Percentiles rank a stretch among this genome's conserved stretches.
These are phyloP conservation scores for Colletotrichum higginsianum DNA, from an alignment of 2,329 filamentous ascomycete genomes.

Conservation along the genomic window DNA sequence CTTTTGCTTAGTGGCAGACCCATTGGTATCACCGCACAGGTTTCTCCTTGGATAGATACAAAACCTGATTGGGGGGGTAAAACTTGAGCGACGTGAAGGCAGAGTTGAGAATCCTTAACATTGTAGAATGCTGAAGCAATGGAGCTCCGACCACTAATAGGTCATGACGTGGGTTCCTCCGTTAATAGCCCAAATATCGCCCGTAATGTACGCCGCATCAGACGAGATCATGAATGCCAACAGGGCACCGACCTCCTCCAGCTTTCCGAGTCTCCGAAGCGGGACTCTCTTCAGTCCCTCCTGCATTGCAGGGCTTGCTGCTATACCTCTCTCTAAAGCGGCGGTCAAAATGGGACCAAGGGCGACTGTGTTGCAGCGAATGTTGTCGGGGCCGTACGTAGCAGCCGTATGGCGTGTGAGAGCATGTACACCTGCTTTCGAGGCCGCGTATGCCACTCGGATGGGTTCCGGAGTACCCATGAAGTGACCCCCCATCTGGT, in stretches of 20 bases:
- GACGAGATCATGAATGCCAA: slow-evolving; percentile 29
- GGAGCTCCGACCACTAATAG: not conserved
- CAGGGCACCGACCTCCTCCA: slow-evolving; percentile 27
- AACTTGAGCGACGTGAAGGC: not conserved
- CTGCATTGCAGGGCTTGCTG: slow-evolving; percentile 23
- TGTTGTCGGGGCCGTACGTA: slow-evolving; percentile 18
- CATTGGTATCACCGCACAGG: too few species aligned
- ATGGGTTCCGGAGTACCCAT: slow-evolving; percentile 22
- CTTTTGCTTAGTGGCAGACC: too few species aligned
- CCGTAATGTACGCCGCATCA: slow-evolving; percentile 23
- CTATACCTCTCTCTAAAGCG: slow-evolving; percentile 15
- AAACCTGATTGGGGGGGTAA: not conserved
- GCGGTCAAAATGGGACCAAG: slow-evolving; percentile 18
- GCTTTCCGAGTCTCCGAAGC: not conserved
- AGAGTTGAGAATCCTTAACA: not conserved
- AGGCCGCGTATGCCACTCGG: slow-evolving; percentile 20
- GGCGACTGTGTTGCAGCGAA: slow-evolving; percentile 21
- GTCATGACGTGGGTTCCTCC: slow-evolving; percentile 25
- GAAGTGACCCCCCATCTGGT: slow-evolving; percentile 23
- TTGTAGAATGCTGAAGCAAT: not conserved
- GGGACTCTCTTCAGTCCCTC: slow-evolving; percentile 8
- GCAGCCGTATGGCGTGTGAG: slow-evolving; percentile 26
- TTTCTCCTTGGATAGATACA: too few species aligned
- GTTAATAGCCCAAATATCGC: slow-evolving; percentile 30
- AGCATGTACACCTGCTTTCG: slow-evolving; percentile 25